A percentile compares a stretch with the other conserved stretches of the same genome.
Evolutionary conservation across 2,329 filamentous ascomycete species (phyloP).

Genomic region (Cladosporium austrohemisphaericum): DNA sequence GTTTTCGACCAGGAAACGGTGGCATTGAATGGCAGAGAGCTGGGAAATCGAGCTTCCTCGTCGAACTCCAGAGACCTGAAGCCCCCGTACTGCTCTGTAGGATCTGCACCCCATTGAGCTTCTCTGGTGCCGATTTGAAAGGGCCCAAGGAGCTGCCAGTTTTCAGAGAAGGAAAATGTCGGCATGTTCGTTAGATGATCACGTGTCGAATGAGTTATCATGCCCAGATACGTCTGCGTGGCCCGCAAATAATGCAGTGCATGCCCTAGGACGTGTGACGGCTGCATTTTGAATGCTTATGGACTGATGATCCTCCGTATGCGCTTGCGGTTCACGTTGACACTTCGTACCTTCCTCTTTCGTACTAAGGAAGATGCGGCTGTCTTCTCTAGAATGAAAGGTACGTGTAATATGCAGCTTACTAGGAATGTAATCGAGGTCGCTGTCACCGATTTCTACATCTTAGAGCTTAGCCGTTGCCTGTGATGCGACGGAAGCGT

Average conservation of each 20-base stretch:
- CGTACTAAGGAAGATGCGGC: no score
- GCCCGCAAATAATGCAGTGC: not conserved
- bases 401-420: no score
- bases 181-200: not conserved
- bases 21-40: constrained; percentile 50
- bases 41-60: constrained; percentile 42
- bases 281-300: constrained; percentile 7
- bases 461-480: no score
- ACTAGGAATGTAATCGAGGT: no score
- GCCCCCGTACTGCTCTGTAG: constrained; percentile 51
- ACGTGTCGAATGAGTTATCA: not conserved
- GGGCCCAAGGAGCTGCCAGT: constrained; percentile 54
- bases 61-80: constrained; percentile 48
- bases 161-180: constrained; percentile 15
- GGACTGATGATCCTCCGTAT: no score
- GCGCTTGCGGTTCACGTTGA: no score
- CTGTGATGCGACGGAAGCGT: no score
- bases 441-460: no score
- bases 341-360: no score
- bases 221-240: not conserved
- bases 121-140: constrained; percentile 59
- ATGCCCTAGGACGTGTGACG: not conserved
- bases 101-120: constrained; percentile 57
- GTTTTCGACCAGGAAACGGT: constrained; percentile 47
- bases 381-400: no score